phyloP scores from a whole-genome alignment of 352 stramenopile species.

The Thalassiosira sp. region DNA sequence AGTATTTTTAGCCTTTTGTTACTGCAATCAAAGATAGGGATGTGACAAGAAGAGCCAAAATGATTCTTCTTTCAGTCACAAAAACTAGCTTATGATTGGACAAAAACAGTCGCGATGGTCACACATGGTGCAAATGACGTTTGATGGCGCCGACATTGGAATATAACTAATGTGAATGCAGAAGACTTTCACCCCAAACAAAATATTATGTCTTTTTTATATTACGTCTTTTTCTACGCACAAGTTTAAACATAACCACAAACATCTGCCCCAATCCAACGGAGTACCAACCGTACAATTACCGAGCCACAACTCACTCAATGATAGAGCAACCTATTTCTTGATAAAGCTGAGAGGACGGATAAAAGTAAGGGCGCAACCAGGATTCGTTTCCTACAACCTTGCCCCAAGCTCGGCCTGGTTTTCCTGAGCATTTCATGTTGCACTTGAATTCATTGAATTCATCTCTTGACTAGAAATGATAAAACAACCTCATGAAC shows the following conservation, averaged over 20 bases:
- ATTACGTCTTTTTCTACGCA: too few species aligned
- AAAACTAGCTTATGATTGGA: slow-evolving; percentile 34
- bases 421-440: slow-evolving; percentile 3
- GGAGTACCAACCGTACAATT: neutral
- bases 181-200: neutral
- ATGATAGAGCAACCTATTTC: slow-evolving; percentile 39
- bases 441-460: slow-evolving; percentile 5
- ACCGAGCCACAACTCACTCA: neutral
- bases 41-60: too few species aligned
- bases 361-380: slow-evolving; percentile 49
- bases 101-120: slow-evolving; percentile 31
- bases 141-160: slow-evolving; percentile 23
- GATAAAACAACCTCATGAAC: slow-evolving; percentile 51
- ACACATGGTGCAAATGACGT: slow-evolving; percentile 27
- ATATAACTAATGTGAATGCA: too few species aligned
- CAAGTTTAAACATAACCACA: too few species aligned
- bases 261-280: too few species aligned
- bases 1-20: too few species aligned
- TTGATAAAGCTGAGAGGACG: slow-evolving; percentile 32
- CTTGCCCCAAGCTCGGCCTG: slow-evolving; percentile 15
- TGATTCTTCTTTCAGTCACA: too few species aligned
- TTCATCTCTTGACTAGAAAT: slow-evolving; percentile 47
- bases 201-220: neutral
- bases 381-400: slow-evolving; percentile 41
- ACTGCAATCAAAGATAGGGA: too few species aligned